Evolutionary conservation across 352 stramenopile genomes (phyloP), one percentile per base, ranked within the genome.

Genomic region (Lagenidium giganteum): DNA sequence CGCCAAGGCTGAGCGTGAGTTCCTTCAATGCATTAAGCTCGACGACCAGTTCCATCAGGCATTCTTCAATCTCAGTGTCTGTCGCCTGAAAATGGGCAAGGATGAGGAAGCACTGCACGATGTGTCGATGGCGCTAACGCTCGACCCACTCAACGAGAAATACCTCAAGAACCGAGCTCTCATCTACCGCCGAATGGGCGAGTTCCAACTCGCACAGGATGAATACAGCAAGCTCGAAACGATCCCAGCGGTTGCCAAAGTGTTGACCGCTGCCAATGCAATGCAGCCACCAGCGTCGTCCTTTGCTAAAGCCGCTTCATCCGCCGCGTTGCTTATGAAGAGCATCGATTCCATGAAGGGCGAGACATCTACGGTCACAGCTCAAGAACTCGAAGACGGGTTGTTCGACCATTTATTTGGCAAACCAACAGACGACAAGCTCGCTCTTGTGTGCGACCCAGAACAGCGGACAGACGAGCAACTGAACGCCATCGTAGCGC

Each of bases 371-470:
- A n/a, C n/a, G n/a, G n/a, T n/a, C n/a, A n/a, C n/a, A n/a, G n/a
- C n/a, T n/a, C n/a, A n/a, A n/a, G n/a, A n/a, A n/a, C n/a, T 82
- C 47, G 52, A 80, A 37, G 62, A 78, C 47, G 70, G 67, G 3
- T 26, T 83, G 17, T 79, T 73, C 27, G 59, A 67, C 5, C 67
- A 78, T 28, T 46, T 83, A n/a, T 83, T 80, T 40, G 64, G 70
- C 3, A 73, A 80, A 26, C 70, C 70, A 5, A 60, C 64, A 2
- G 47, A 68, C 20, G 70, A 83, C 34, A 77, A 72, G 42, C 44
- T 80, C 11, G 70, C 70, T 18, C 57, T 80, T 21, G 59, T 70
- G 33, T 80, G 70, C 30, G 54, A 57, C 14, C 45, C 70, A 3
- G 43, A 42, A 3, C 51, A 78, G 3, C 64, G 67, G 5, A 66